Evolutionary conservation across 2,329 filamentous ascomycete species (phyloP), one percentile per base, ranked within the genome.

Genomic region (Colletotrichum gigasporum): DNA sequence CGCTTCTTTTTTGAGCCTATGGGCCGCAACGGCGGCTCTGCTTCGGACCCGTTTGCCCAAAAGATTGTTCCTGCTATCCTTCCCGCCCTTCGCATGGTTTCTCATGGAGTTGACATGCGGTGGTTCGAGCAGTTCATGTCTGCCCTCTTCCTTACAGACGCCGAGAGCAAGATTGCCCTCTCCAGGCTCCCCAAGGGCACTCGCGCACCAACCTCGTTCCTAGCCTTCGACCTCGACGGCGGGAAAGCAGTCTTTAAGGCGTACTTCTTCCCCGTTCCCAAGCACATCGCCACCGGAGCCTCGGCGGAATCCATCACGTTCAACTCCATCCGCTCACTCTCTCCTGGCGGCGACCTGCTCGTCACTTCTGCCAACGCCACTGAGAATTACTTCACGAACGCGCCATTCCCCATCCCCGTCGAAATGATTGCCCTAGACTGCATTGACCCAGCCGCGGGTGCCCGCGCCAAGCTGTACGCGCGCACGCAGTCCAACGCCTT

Each of bases 381-480:
- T 6, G 70, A 71, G 37, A 39, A 35, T 2, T 71, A 69, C 14
- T 63, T 69, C 39, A 62, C 42, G 10, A 64, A 68, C 6, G 68
- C 68, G 0, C 65, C 69, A 3, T 63, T 70, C 3, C 45, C 70
- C 1, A 68, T 72, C 1, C 65, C 70, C 8, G 67, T 72, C 6
- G 71, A 69, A 42, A 68, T 72, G 30, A 69, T 72, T 5, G 69
- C 70, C n/a, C 68, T 73, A 16, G 71, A 73, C 50, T 71, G 71
- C 34, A 41, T 72, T n/a, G 65, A 60, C 24, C 71, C 71, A 4
- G 66, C 70, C 14, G 65, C 65, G 22, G 71, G 70, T 2, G 71
- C 71, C 9, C 55, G 71, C 44, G 65, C 71, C 47, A 73, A 72
- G 60, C 50, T 73, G n/a, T 73, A 72, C 50, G 70, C 68, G 11